Evolutionary conservation across 2,329 filamentous ascomycete species (phyloP), one percentile per base, ranked within the genome.

Genomic region (Exophiala dermatitidis): DNA sequence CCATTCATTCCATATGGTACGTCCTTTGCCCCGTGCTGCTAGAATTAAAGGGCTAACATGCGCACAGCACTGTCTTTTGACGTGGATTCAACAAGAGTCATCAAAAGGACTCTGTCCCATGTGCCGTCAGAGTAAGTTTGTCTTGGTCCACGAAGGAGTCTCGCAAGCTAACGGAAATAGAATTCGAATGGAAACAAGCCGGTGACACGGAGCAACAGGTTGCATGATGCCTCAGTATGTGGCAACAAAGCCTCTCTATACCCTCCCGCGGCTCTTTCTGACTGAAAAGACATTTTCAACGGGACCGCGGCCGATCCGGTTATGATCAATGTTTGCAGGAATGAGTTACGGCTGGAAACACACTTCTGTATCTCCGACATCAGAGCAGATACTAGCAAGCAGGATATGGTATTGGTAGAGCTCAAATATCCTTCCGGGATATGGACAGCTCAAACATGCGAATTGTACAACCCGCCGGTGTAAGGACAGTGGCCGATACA

Each of bases 1-100:
- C 3, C 93, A 98, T 70, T 95, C 89, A 59, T 98, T 98, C 67
- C 93, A 98, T 71, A 94, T 95, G 88, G 90, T 94, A 71, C 36
- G 68, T 59, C 62, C 43, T 43, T 50, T 50, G 30, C 32, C 48
- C 41, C 42, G 54, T 34, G 53, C 50, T n/a, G 6, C 36, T n/a
- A 40, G 6, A 12, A 28, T 6, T 1, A 26, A 42, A 38, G 30
- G 7, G 10, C 38, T 33, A 26, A 54, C 37, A 8, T 9, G 6
- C 36, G 33, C 66, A 45, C 56, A 95, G 90, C 93, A 98, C 72
- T 98, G 93, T 71, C 93, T 98, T 63, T 78, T 86, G 64, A 88
- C 90, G 65, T 98, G 93, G 93, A 89, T 98, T 63, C 88, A 93
- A 66, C 90, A 96, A 69, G 93, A 97, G 59, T 84, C 88, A 8